Evolutionary conservation across 106 monocot species (phyloP).

Genomic region (Ottelia alismoides): DNA sequence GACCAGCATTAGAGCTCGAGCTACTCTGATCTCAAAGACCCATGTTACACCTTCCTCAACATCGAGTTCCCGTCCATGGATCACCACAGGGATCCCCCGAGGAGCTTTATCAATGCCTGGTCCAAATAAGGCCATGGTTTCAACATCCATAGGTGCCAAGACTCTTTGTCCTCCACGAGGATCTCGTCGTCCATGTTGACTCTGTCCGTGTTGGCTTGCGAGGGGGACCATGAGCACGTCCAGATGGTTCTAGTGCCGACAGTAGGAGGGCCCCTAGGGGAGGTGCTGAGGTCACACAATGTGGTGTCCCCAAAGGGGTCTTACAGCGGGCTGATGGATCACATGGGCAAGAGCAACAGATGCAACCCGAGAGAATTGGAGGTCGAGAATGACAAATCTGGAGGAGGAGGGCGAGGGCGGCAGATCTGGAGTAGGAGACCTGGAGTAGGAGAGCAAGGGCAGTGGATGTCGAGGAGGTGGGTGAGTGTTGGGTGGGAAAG

Average conservation of each 20-base stretch:
- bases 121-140: slow-evolving; percentile 21
- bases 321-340: slow-evolving; percentile 7
- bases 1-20: too few relatives aligned
- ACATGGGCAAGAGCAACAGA: slow-evolving; percentile 10
- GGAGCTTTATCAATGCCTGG: slow-evolving; percentile 36
- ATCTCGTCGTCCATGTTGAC: slow-evolving; percentile 17
- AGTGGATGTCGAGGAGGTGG: too few relatives aligned
- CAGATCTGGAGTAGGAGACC: too few relatives aligned
- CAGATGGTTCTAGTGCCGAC: slow-evolving; percentile 18
- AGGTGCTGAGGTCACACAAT: too few relatives aligned
- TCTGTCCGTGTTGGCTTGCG: slow-evolving; percentile 17
- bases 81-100: slow-evolving; percentile 4
- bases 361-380: slow-evolving; percentile 4
- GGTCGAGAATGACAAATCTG: too few relatives aligned
- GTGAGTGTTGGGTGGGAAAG: too few relatives aligned
- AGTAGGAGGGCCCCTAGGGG: too few relatives aligned
- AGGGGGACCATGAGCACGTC: too few relatives aligned
- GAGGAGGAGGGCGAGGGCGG: too few relatives aligned
- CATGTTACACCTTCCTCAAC: slow-evolving; percentile 11
- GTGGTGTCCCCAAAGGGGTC: too few relatives aligned
- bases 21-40: slow-evolving; percentile 16
- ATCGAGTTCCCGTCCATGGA: slow-evolving; percentile 8
- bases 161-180: background rate
- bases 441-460: too few relatives aligned
- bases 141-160: background rate